Evolutionary conservation across 2,329 filamentous ascomycete genomes (phyloP).

Genomic region (Venturiaceae sp.): DNA sequence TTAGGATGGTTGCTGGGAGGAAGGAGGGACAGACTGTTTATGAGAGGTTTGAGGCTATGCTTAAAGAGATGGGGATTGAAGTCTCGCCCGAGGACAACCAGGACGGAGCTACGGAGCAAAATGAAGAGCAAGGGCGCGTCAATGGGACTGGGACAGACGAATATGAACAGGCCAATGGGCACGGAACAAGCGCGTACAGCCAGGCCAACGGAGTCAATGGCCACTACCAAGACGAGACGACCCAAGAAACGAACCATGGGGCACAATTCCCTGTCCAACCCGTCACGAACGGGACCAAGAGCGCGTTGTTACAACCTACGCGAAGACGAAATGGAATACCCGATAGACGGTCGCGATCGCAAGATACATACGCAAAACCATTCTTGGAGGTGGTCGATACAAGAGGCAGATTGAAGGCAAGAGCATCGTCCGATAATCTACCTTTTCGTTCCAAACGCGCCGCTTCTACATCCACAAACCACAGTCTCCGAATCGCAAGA

Average conservation of each 20-base stretch:
- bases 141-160: slow-evolving; percentile 19
- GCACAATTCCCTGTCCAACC: not conserved
- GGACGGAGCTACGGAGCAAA: slow-evolving; percentile 17
- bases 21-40: slow-evolving; percentile 48
- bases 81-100: slow-evolving; percentile 49
- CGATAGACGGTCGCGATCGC: not conserved
- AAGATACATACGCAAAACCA: not conserved
- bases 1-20: slow-evolving; percentile 57
- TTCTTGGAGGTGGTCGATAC: not conserved
- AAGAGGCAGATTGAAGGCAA: slow-evolving; percentile 16
- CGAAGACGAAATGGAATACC: not conserved
- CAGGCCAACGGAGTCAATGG: not conserved
- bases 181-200: too few relatives aligned
- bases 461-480: slow-evolving; percentile 25
- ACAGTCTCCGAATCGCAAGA: slow-evolving; percentile 23
- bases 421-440: slow-evolving; percentile 14
- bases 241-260: not conserved
- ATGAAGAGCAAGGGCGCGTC: not conserved
- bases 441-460: slow-evolving; percentile 14
- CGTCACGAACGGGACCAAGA: not conserved
- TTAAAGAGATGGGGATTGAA: slow-evolving; percentile 61
- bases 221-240: not conserved
- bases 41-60: slow-evolving; percentile 59
- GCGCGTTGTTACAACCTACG: not conserved
- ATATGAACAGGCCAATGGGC: slow-evolving; percentile 9